These are phyloP conservation scores for Xylariaceae sp. DNA, from an alignment of 2,329 filamentous ascomycete species.

Conservation along the genomic window DNA sequence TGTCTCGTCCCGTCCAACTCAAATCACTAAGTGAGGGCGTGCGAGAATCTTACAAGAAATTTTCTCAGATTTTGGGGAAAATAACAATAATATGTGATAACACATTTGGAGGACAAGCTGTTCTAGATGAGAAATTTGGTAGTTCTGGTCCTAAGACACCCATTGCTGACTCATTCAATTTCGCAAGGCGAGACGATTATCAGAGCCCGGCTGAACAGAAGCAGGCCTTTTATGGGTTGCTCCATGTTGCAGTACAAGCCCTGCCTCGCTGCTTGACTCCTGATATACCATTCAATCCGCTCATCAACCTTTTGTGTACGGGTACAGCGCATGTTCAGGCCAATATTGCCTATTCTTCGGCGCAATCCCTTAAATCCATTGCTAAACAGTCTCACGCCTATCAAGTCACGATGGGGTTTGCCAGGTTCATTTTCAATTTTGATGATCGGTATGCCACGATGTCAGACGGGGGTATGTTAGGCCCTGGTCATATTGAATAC, in stretches of 20 bases:
- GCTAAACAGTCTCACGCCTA: conserved; percentile 90
- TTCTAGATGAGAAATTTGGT: conserved; percentile 90
- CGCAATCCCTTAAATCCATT: conserved; percentile 90
- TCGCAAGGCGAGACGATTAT: conserved; percentile 76
- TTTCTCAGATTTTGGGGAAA: conserved; percentile 92
- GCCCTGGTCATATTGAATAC: conserved; percentile 88
- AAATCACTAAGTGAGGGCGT: conserved; percentile 68
- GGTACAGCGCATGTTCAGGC: conserved; percentile 92
- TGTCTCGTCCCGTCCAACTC: conserved; percentile 62
- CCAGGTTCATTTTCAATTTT: conserved; percentile 97
- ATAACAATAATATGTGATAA: conserved; percentile 97
- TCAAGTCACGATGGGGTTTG: conserved; percentile 93
- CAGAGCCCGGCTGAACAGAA: conserved; percentile 72
- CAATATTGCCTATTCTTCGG: conserved; percentile 88
- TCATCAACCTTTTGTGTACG: conserved; percentile 93
- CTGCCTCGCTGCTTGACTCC: conserved; percentile 88
- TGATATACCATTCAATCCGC: conserved; percentile 85
- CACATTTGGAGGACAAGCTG: conserved; percentile 92
- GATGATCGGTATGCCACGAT: conserved; percentile 96
- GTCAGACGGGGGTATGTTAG: conserved; percentile 95
- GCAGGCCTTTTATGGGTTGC: conserved; percentile 89
- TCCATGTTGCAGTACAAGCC: conserved; percentile 93
- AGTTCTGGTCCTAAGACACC: conserved; percentile 87
- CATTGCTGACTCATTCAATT: conserved; percentile 90
- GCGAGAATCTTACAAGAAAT: conserved; percentile 80